phyloP scores from a whole-genome alignment of 768 basidiomycete genomes.

The Kwoniella mangroviensis region DNA sequence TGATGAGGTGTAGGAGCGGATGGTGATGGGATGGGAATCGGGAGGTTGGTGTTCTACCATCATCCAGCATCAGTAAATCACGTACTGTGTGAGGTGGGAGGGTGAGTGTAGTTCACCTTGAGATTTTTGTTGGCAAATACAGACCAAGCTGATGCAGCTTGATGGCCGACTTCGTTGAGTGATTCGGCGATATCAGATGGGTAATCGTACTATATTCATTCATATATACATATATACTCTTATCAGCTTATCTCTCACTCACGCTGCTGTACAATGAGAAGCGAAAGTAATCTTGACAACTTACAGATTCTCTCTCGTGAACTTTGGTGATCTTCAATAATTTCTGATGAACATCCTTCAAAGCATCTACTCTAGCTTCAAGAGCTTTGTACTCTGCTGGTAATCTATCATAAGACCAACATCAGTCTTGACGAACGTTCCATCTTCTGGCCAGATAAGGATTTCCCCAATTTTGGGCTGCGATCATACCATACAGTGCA shows the following conservation, averaged over 20 bases:
- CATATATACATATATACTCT: not conserved
- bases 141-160: conserved; percentile 53
- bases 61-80: no score
- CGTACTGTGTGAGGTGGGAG: no score
- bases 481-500: not conserved
- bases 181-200: conserved; percentile 71
- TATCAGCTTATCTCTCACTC: conserved; percentile 4
- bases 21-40: conserved; percentile 67
- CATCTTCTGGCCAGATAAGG: no score
- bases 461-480: no score
- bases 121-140: conserved; percentile 58
- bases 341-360: conserved; percentile 74
- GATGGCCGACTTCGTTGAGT: conserved; percentile 48
- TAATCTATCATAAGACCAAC: conserved; percentile 31
- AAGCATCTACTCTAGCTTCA: conserved; percentile 90
- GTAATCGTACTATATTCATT: conserved; percentile 58
- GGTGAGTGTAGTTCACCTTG: conserved; percentile 43
- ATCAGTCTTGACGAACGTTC: no score
- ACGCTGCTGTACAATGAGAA: not conserved
- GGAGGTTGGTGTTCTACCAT: conserved; percentile 73
- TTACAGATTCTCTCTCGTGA: conserved; percentile 75
- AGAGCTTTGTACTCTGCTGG: conserved; percentile 90
- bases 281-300: conserved; percentile 10
- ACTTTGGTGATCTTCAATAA: conserved; percentile 85
- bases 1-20: conserved; percentile 65